Evolutionary conservation across 2,329 filamentous ascomycete species (phyloP), one percentile per base, ranked within the genome.

Genomic region (Penicillium sp.): DNA sequence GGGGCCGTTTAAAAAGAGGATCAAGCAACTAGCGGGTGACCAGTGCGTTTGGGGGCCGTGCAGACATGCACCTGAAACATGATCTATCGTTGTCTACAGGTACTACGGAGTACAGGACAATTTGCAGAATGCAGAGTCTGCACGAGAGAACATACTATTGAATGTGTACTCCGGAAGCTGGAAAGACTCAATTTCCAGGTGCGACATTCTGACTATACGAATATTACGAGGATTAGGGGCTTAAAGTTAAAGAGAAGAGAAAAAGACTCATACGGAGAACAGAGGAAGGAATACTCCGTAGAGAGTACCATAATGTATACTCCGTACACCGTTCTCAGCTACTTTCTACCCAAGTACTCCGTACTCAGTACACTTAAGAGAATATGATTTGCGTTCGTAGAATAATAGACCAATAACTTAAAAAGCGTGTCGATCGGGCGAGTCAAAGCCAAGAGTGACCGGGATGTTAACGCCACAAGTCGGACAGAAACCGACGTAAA

Each of bases 391-490:
- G 13, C 34, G 42, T 24, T 66, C 64, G 67, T 64, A 60, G 59
- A 67, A 65, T 69, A 65, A 64, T 43, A 54, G 56, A 55, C 67
- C 66, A 68, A 70, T 68, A 56, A 63, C 31, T 45, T 44, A 22
- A 34, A 41, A 22, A 29, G 24, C 24, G 24, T 27, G 24, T 27
- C 7, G 24, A 27, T 27, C 24, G 18, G 2, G 18, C 18, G 18
- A 18, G 18, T 18, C 24, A 27, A 8, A 27, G 24, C 4, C 24
- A 27, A 27, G 24, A 27, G 24, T 27, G 24, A 27, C 24, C 24
- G 24, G 24, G 24, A 8, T 27, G 24, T 27, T 27, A 8, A 46
- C 36, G 36, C 36, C 36, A 38, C 36, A 31, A 46, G 45, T 41
- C 42, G 32, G 38, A 52, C 31, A 36, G 22, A 13, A n/a, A 32